Base-by-base conservation (phyloP, 257 asterid species). In the Linaria vulgaris region DNA sequence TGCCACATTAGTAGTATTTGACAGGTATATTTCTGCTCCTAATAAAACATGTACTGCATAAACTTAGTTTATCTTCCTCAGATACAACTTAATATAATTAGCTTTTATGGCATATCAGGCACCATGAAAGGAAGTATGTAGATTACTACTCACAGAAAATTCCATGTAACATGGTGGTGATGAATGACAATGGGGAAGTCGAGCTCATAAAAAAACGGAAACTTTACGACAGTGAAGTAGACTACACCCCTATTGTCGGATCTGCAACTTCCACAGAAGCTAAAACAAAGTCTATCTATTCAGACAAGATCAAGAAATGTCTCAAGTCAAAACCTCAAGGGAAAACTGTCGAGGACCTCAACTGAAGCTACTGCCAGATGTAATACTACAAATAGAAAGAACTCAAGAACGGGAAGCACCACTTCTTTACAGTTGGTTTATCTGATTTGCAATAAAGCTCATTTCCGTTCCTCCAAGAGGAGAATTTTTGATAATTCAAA, bases 1-100 rank as follows among this genome's bases (percentile, higher is more conserved):
- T 64, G 83, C 95, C 9, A 77, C 87, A 0, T 63, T 88, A 19
- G 92, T 82, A 1, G 87, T 85, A 12, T 86, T 85, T 16, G 96
- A 88, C 69, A 82, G 82, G 95, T 87, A 75, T 12, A 1, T n/a
- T n/a, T n/a, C n/a, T n/a, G n/a, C n/a, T n/a, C n/a, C n/a, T n/a
- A n/a, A n/a, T n/a, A n/a, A n/a, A n/a, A n/a, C n/a, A n/a, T n/a
- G n/a, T n/a, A n/a, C n/a, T n/a, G n/a, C n/a, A 31, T 1, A 14
- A 46, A 12, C 3, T 56, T 3, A n/a, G n/a, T n/a, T n/a, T n/a
- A n/a, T n/a, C n/a, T n/a, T n/a, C n/a, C n/a, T n/a, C n/a, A n/a
- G n/a, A n/a, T n/a, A n/a, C n/a, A n/a, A n/a, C n/a, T n/a, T n/a
- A n/a, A n/a, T n/a, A n/a, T n/a, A n/a, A n/a, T 6, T 27, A 27